phyloP scores from a whole-genome alignment of 2,329 filamentous ascomycete species.

The Decorospora gaudefroyi region DNA sequence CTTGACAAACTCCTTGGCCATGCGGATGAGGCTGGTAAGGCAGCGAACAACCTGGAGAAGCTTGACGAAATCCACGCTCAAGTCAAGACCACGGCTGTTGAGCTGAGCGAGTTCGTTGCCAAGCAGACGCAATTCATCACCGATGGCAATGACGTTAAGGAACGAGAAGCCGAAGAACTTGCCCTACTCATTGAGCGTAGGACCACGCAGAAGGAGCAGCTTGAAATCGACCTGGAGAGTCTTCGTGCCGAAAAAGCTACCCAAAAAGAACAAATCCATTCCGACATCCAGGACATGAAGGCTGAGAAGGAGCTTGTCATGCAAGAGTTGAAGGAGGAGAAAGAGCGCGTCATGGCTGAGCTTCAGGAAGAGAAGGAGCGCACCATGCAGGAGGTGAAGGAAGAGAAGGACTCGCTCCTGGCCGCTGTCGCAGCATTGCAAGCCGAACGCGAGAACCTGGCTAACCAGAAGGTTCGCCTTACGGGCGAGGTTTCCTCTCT shows the following conservation, averaged over 20 bases:
- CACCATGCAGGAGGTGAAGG: slow-evolving; percentile 41
- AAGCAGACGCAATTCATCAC: slow-evolving; percentile 74
- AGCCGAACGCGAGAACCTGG: slow-evolving; percentile 74
- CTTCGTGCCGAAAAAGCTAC: slow-evolving; percentile 58
- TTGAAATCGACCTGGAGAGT: slow-evolving; percentile 54
- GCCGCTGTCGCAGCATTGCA: slow-evolving; percentile 63
- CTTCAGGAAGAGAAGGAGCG: slow-evolving; percentile 44
- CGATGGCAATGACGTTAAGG: slow-evolving; percentile 77
- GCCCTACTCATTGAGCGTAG: slow-evolving; percentile 79
- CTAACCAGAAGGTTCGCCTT: slow-evolving; percentile 76
- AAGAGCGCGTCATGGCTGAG: slow-evolving; percentile 47
- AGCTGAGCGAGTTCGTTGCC: slow-evolving; percentile 81
- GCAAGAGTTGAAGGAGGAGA: slow-evolving; percentile 49
- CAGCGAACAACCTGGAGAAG: slow-evolving; percentile 75
- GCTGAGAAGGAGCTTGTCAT: slow-evolving; percentile 50
- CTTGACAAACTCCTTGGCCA: slow-evolving; percentile 60
- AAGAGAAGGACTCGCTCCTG: slow-evolving; percentile 53
- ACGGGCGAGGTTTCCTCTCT: slow-evolving; percentile 86
- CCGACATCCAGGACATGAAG: slow-evolving; percentile 53
- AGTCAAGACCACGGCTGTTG: slow-evolving; percentile 79
- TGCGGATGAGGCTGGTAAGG: slow-evolving; percentile 67
- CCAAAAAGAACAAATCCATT: slow-evolving; percentile 64
- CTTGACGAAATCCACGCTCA: slow-evolving; percentile 88
- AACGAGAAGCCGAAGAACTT: slow-evolving; percentile 79
- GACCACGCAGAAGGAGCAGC: slow-evolving; percentile 66